Percentiles rank a stretch among this genome's conserved stretches.
Evolutionary conservation across 2,329 filamentous ascomycete genomes (phyloP).

Genomic region (Myotisia sp.): DNA sequence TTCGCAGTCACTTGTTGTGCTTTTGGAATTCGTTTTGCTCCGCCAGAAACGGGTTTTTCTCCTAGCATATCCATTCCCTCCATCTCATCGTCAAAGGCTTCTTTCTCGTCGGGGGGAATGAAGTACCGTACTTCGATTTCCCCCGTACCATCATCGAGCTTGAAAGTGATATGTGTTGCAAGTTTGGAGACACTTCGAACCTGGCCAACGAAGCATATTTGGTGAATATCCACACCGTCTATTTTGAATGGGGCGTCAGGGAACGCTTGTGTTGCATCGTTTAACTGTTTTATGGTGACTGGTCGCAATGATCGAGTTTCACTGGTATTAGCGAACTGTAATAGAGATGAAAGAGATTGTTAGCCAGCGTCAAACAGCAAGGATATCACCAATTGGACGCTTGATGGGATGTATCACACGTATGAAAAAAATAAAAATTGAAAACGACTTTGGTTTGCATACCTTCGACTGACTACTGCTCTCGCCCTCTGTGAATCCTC

Average conservation of each 20-base stretch:
- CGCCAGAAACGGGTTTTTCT: slow-evolving; percentile 17
- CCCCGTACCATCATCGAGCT: slow-evolving; percentile 88
- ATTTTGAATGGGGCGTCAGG: slow-evolving; percentile 67
- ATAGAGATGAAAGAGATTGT: too few species aligned
- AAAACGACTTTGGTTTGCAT: slow-evolving; percentile 22
- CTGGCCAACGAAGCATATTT: slow-evolving; percentile 80
- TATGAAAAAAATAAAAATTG: too few species aligned
- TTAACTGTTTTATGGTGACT: slow-evolving; percentile 87
- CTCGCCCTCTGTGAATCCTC: slow-evolving; percentile 45
- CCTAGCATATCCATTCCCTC: slow-evolving; percentile 36
- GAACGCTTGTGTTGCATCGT: slow-evolving; percentile 65
- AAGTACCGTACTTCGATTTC: slow-evolving; percentile 57
- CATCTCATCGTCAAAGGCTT: slow-evolving; percentile 34
- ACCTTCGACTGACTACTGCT: slow-evolving; percentile 37
- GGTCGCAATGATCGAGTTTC: slow-evolving; percentile 54
- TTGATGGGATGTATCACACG: not conserved
- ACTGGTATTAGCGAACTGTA: slow-evolving; percentile 46
- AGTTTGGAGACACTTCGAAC: slow-evolving; percentile 76
- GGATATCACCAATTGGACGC: not conserved
- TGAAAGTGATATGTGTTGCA: slow-evolving; percentile 82
- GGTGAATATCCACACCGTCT: slow-evolving; percentile 57
- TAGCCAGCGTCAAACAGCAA: slow-evolving; percentile 27
- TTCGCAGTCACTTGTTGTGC: slow-evolving; percentile 51
- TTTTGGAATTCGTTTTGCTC: slow-evolving; percentile 20
- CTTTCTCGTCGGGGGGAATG: slow-evolving; percentile 35